Percentiles rank a stretch among this genome's conserved stretches.
phyloP scores from a whole-genome alignment of 2,329 filamentous ascomycete genomes.

The Passalora sequoiae region DNA sequence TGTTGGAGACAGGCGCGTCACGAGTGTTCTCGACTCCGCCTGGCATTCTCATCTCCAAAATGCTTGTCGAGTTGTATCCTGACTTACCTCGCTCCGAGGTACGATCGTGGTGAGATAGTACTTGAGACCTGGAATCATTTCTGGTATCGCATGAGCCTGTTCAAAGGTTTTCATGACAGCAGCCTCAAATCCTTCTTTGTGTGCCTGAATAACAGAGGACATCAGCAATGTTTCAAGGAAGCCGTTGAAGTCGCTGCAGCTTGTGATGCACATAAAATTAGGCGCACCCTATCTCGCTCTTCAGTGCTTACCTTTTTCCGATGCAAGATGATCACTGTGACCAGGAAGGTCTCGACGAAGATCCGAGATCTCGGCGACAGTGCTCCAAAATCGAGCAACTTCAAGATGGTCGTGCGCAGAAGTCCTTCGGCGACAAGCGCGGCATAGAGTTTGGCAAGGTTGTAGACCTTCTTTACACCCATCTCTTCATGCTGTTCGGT shows the following conservation, averaged over 20 bases:
- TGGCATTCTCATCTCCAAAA: too few species aligned
- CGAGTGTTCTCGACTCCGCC: too few species aligned
- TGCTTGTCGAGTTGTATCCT: too few species aligned
- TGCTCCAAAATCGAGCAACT: constrained; percentile 71
- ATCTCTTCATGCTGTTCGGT: constrained; percentile 51
- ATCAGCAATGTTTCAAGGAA: too few species aligned
- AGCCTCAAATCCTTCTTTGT: constrained; percentile 44
- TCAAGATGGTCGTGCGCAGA: constrained; percentile 54
- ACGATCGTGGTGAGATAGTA: constrained; percentile 77
- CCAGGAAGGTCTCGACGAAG: constrained; percentile 76
- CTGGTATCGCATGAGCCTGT: constrained; percentile 57
- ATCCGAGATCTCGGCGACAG: constrained; percentile 69
- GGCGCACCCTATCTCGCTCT: too few species aligned
- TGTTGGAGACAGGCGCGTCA: too few species aligned
- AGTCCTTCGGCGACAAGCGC: constrained; percentile 56
- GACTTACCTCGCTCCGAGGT: constrained; percentile 59
- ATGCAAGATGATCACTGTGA: constrained; percentile 61
- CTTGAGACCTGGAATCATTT: constrained; percentile 67
- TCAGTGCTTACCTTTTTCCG: too few species aligned
- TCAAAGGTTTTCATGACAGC: constrained; percentile 62
- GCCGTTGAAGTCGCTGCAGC: too few species aligned
- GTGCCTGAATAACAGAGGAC: too few species aligned
- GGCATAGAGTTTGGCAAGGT: constrained; percentile 63
- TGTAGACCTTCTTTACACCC: constrained; percentile 57
- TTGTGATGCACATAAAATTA: too few species aligned